phyloP scores from a whole-genome alignment of 2,329 filamentous ascomycete species.

The Epicoccum sorghinum region DNA sequence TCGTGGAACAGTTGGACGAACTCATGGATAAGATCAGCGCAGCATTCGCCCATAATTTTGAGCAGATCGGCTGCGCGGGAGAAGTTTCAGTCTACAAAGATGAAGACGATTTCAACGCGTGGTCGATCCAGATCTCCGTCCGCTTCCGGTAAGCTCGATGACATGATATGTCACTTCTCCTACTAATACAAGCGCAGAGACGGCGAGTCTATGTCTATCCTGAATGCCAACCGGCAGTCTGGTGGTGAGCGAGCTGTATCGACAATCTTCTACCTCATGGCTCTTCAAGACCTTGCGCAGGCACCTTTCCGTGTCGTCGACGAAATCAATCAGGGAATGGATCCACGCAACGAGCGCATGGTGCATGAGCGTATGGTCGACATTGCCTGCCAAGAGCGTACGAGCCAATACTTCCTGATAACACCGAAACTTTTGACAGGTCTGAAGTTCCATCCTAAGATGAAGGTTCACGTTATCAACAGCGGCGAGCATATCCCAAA shows the following conservation, averaged over 20 bases:
- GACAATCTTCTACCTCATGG: conserved; percentile 99
- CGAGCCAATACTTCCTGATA: conserved; percentile 89
- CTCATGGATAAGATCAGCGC: conserved; percentile 83
- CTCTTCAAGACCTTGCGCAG: conserved; percentile 88
- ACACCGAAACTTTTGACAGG: conserved; percentile 92
- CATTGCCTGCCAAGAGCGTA: conserved; percentile 84
- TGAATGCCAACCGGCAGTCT: conserved; percentile 92
- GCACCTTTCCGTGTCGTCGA: conserved; percentile 98
- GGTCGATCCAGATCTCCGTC: conserved; percentile 92
- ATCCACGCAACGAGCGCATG: conserved; percentile 96
- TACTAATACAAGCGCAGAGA: conserved; percentile 23
- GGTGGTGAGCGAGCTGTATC: conserved; percentile 95
- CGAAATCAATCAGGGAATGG: conserved; percentile 99
- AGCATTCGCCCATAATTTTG: conserved; percentile 91
- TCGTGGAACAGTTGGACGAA: conserved; percentile 83
- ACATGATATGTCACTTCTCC: neutral
- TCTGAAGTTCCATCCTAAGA: conserved; percentile 83
- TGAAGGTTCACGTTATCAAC: conserved; percentile 93
- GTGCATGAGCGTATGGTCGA: conserved; percentile 98
- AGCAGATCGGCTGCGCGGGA: conserved; percentile 91
- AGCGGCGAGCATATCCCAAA: conserved; percentile 72
- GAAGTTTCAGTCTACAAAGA: conserved; percentile 89
- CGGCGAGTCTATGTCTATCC: conserved; percentile 81
- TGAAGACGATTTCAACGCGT: conserved; percentile 86
- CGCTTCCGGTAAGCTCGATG: conserved; percentile 76